These are phyloP conservation scores for Sporodiniella umbellata DNA, from an alignment of 371 early-diverging fungal species.

Conservation along the genomic window DNA sequence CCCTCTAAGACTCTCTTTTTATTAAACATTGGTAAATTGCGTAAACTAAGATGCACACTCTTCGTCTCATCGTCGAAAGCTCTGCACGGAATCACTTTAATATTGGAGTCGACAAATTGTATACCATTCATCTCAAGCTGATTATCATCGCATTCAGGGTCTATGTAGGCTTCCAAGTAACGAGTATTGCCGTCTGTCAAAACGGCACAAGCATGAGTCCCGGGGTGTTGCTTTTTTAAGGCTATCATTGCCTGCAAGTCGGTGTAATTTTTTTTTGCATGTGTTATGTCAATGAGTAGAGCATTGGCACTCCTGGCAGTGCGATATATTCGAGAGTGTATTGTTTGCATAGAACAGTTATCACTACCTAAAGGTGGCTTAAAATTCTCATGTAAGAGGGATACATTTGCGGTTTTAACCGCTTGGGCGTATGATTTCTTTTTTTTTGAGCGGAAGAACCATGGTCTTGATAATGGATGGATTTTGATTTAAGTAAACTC, in stretches of 20 bases:
- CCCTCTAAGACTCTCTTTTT: neutral
- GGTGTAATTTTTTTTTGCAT: slow-evolving; percentile 2
- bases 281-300: neutral
- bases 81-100: neutral
- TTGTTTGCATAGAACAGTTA: no score
- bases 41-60: neutral
- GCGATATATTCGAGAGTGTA: neutral
- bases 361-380: no score
- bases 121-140: neutral
- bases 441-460: no score
- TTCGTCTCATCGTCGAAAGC: no score
- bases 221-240: slow-evolving; percentile 3
- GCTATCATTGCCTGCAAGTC: slow-evolving; percentile 2
- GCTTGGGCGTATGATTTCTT: no score
- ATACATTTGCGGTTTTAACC: no score
- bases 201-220: neutral
- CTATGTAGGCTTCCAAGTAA: neutral
- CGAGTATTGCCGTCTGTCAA: neutral
- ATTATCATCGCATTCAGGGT: neutral
- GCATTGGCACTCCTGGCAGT: neutral
- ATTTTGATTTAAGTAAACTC: no score
- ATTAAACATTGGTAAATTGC: neutral
- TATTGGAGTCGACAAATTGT: neutral
- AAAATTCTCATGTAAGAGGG: no score
- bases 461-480: no score